Base-by-base conservation (phyloP, 208 protist species). In the Leishmania lainsoni region DNA sequence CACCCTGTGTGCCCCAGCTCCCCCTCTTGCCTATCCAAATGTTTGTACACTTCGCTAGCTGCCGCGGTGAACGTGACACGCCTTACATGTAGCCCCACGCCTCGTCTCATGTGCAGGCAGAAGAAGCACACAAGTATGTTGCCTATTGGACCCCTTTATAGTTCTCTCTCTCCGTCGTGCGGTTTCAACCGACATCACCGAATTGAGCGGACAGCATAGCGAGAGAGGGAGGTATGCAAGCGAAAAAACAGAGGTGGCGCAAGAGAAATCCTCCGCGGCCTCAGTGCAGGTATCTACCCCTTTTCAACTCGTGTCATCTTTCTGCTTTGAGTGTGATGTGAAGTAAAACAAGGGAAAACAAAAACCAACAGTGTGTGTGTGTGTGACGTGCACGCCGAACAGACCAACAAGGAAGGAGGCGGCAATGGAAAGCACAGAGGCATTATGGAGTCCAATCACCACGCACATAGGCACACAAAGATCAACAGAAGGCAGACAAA, bases 381-480 rank as follows among this genome's bases (percentile, higher is more conserved):
- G 49, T 58, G n/a, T n/a, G 49, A 17, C 17, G 22, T 12, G 9
- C 29, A 39, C 66, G 39, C 66, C 12, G 5, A 22, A 6, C 68
- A 32, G 12, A 20, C 45, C 39, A n/a, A 54, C 39, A 5, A 68
- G 61, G 45, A 49, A 51, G 68, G 68, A 22, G 45, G 20, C 68
- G 22, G 9, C n/a, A 45, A 5, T 39, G 45, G 32, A 26, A 29
- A 79, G n/a, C 58, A 84, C 69, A 54, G 52, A 73, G 51, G 71
- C 10, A 74, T 26, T 74, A 82, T 80, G 29, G 73, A 76, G 74
- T 61, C 59, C 49, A 80, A 1, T 79, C 14, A 76, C 32, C 26
- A 68, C 12, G 12, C n/a, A 68, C 10, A 68, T 32, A 29, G 42
- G 42, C 42, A 45, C 42, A 42, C 10, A 3, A 68, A 42, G 63